Evolutionary conservation across 768 basidiomycete genomes (phyloP), one percentile per base, ranked within the genome.

Genomic region (Krasilnikovozyma curviuscula): DNA sequence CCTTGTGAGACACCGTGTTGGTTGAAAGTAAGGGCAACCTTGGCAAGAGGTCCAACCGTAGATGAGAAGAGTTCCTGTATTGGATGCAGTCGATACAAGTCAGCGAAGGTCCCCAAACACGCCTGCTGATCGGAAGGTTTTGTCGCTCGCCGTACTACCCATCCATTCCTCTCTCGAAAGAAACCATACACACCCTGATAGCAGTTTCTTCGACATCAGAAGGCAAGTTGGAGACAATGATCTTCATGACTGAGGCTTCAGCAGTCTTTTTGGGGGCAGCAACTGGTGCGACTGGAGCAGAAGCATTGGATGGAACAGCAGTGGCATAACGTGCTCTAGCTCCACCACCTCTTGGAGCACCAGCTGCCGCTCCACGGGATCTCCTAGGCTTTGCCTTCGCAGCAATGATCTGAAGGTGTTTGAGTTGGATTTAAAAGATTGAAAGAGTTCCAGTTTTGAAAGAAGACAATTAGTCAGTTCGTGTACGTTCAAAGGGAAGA

Each of bases 221-320:
- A 28, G 91, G 91, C 38, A 98, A 77, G 64, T 89, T 89, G 55
- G 83, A 85, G 46, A 98, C 84, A 58, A 97, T 84, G 56, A 97
- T 89, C 70, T 95, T 97, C 63, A 83, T 78, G 1, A 83, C 71
- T 29, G 71, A 53, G 10, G 71, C 57, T 7, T 65, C 59, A 12
- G 59, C 55, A 37, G 50, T 53, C 46, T 58, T 56, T 18, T 35
- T 44, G 38, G 52, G 47, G 38, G 64, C 54, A 29, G 69, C 68
- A 30, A 70, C 60, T 53, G 54, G 53, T 48, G 62, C 57, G 53
- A 63, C 62, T 43, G 60, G 57, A 25, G 61, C 60, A 24, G 70
- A 57, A 43, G 61, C 57, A 35, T 14, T 45, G 32, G 33, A 34
- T 24, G 29, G 44, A 40, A 35, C 53, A 10, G 34, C 55, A 19